Evolutionary conservation across 306 rosid genomes (phyloP).

Genomic region (Lupinus albus): DNA sequence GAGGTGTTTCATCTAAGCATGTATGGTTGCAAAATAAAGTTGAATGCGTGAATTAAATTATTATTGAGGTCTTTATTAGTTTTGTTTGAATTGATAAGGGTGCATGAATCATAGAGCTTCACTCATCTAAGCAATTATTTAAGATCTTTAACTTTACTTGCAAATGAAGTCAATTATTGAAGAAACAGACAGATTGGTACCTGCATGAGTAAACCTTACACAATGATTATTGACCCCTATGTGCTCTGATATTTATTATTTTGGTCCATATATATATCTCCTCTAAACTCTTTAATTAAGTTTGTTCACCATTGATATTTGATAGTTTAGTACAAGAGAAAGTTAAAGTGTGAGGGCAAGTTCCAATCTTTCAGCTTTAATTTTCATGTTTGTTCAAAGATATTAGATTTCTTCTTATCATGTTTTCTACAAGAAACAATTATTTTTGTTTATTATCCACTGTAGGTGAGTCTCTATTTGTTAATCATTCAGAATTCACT

Average conservation of each 20-base stretch:
- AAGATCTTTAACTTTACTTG: neutral
- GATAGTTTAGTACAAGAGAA: neutral
- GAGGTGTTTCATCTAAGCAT: constrained; percentile 13
- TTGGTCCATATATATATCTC: constrained; percentile 9
- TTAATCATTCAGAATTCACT: no score
- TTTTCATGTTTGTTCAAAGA: no score
- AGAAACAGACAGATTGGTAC: neutral
- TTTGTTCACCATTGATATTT: no score
- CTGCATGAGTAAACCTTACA: constrained; percentile 19
- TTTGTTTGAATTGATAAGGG: neutral
- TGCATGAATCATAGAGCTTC: neutral
- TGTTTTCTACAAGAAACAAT: no score
- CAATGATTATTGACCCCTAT: neutral
- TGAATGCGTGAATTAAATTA: neutral
- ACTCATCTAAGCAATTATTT: neutral
- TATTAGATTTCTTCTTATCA: no score
- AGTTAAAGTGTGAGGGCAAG: neutral
- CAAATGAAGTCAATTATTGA: constrained; percentile 24
- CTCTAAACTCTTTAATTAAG: no score
- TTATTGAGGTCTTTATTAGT: neutral
- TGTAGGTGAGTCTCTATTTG: neutral
- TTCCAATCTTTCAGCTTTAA: no score
- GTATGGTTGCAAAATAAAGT: neutral
- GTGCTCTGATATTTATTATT: neutral
- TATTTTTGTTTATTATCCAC: neutral